phyloP scores from a whole-genome alignment of 495 filamentous ascomycete species.

The Aspergillus sclerotiicarbonarius region DNA sequence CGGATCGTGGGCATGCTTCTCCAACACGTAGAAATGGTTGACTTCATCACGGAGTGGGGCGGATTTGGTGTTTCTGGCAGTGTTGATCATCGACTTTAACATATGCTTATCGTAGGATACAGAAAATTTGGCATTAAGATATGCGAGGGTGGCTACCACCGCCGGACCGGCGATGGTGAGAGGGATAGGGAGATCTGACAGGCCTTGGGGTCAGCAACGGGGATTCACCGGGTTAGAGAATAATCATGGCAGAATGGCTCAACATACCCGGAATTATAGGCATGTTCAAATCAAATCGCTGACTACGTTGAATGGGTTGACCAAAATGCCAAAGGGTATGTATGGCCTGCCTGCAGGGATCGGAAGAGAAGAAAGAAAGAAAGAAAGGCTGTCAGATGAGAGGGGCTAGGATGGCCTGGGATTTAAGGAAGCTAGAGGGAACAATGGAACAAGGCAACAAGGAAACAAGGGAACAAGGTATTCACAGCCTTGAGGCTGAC shows the following conservation, averaged over 20 bases:
- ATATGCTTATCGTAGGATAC: constrained; percentile 64
- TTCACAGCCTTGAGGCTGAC: too few relatives aligned
- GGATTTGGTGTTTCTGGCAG: constrained; percentile 36
- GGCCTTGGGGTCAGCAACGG: not conserved
- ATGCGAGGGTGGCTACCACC: constrained; percentile 67
- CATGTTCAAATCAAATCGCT: not conserved
- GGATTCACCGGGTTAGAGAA: not conserved
- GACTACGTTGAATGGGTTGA: not conserved
- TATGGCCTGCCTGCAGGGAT: not conserved
- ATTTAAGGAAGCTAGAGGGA: too few relatives aligned
- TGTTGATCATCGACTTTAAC: constrained; percentile 47
- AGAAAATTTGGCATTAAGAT: constrained; percentile 72
- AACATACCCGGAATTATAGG: constrained; percentile 16
- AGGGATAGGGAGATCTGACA: constrained; percentile 40
- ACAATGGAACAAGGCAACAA: too few relatives aligned
- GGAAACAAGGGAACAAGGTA: too few relatives aligned
- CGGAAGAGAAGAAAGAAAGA: too few relatives aligned
- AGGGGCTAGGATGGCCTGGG: too few relatives aligned
- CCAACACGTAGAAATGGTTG: constrained; percentile 80
- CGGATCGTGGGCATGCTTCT: constrained; percentile 60
- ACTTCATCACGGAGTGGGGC: constrained; percentile 56
- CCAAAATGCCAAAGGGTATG: not conserved
- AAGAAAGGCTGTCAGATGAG: too few relatives aligned
- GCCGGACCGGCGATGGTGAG: constrained; percentile 60
- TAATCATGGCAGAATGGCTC: not conserved